Conservation (phyloP, 768 basidiomycete species). For the Cystofilobasidium ferigula region DNA sequence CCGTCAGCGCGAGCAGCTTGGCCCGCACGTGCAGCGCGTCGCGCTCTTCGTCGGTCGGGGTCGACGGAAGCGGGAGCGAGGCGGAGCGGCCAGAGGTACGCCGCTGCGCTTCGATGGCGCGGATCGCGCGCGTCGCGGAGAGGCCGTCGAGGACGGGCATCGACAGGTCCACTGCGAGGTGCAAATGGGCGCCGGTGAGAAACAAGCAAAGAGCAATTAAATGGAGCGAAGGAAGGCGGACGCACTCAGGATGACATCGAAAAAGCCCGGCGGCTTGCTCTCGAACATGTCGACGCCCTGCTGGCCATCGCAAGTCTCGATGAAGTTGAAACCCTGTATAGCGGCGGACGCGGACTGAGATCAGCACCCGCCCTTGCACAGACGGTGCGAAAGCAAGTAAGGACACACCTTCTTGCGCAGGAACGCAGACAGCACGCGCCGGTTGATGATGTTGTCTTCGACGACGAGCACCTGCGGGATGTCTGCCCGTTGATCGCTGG, state of each 20-base stretch:
- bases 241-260: conserved; percentile 53
- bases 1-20: conserved; percentile 74
- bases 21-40: conserved; percentile 10
- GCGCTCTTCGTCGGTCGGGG: conserved; percentile 10
- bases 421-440: conserved; percentile 34
- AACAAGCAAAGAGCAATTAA: neutral
- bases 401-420: conserved; percentile 32
- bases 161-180: conserved; percentile 66
- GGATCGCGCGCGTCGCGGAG: conserved; percentile 71
- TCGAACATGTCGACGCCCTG: conserved; percentile 69
- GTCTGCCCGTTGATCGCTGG: conserved; percentile 32
- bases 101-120: conserved; percentile 53
- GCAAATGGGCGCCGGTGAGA: neutral
- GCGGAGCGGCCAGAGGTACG: conserved; percentile 22
- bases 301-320: conserved; percentile 71
- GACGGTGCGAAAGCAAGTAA: neutral
- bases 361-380: conserved; percentile 48
- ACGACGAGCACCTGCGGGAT: neutral
- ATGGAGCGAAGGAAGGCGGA: conserved; percentile 22
- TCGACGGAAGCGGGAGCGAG: conserved; percentile 12
- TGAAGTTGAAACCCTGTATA: conserved; percentile 56
- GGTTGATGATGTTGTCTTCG: conserved; percentile 68
- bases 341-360: neutral
- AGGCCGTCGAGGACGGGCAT: conserved; percentile 94
- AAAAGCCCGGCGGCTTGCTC: conserved; percentile 52